These are phyloP conservation scores for Lophiotrema nucula DNA, from an alignment of 495 filamentous ascomycete genomes.

Conservation along the genomic window DNA sequence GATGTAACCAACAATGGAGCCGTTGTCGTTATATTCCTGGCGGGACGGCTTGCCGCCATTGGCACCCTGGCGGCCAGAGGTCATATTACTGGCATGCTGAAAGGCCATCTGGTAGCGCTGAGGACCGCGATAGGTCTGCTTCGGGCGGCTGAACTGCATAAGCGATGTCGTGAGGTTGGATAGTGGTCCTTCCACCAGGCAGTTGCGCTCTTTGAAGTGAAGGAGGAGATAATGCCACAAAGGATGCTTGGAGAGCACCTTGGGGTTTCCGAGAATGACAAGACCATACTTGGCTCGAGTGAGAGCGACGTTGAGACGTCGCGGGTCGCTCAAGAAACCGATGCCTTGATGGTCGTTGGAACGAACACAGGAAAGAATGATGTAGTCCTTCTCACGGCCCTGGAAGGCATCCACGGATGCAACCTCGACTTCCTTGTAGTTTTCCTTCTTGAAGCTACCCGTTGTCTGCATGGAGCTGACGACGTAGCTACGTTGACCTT, in stretches of 20 bases:
- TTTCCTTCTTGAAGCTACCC: slow-evolving; percentile 95
- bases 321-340: slow-evolving; percentile 96
- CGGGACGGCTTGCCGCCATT: slow-evolving; percentile 47
- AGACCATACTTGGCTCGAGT: slow-evolving; percentile 95
- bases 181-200: slow-evolving; percentile 93
- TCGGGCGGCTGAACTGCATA: slow-evolving; percentile 91
- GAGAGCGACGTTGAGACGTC: slow-evolving; percentile 97
- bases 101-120: slow-evolving; percentile 86
- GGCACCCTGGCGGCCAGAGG: slow-evolving; percentile 51
- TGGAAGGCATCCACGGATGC: slow-evolving; percentile 99
- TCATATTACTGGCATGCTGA: slow-evolving; percentile 60
- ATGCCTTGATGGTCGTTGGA: slow-evolving; percentile 99
- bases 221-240: slow-evolving; percentile 95
- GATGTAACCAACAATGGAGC: slow-evolving; percentile 89
- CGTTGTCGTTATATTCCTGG: slow-evolving; percentile 78
- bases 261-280: slow-evolving; percentile 96
- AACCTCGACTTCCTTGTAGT: slow-evolving; percentile 98
- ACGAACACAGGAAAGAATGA: slow-evolving; percentile 95
- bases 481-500: slow-evolving; percentile 97
- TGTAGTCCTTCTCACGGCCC: slow-evolving; percentile 98
- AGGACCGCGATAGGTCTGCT: slow-evolving; percentile 86
- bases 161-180: slow-evolving; percentile 93
- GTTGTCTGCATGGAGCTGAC: slow-evolving; percentile 98
- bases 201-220: slow-evolving; percentile 97
- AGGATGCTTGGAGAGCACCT: slow-evolving; percentile 96